Evolutionary conservation across 2,329 filamentous ascomycete genomes (phyloP).

Genomic region (Lasiodiplodia citricola): DNA sequence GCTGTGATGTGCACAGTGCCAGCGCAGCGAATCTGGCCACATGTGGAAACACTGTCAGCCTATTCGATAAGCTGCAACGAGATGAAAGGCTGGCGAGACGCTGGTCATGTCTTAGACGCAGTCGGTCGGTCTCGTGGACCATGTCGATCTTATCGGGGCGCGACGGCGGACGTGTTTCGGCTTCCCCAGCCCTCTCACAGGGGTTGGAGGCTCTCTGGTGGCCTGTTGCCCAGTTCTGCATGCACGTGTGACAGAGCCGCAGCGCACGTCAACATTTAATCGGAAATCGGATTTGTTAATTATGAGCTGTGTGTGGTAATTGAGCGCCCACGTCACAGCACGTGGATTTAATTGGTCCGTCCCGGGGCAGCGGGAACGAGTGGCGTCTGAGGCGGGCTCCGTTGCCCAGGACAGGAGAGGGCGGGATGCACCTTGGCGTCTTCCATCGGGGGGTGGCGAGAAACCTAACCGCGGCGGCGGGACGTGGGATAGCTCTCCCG

Average conservation of each 20-base stretch:
- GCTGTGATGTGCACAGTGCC: not conserved
- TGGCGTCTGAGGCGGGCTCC: constrained; percentile 2
- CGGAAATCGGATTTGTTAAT: not conserved
- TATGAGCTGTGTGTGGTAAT: not conserved
- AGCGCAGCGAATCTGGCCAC: constrained; percentile 2
- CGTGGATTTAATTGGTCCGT: not conserved
- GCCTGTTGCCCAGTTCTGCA: not conserved
- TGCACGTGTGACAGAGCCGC: constrained; percentile 7
- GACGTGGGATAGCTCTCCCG: constrained; percentile 6
- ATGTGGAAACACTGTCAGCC: constrained; percentile 1
- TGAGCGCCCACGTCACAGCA: constrained; percentile 11
- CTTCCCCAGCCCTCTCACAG: not conserved
- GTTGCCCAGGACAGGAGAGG: not conserved
- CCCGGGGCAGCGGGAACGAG: not conserved
- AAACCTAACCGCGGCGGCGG: not conserved
- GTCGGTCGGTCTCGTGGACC: not conserved
- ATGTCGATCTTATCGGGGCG: not conserved
- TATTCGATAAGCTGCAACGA: not conserved
- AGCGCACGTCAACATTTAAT: not conserved
- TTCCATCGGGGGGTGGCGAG: not conserved
- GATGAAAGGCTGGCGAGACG: not conserved
- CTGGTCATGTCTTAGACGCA: not conserved
- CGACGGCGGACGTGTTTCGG: not conserved
- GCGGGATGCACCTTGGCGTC: constrained; percentile 4
- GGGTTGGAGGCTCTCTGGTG: not conserved